phyloP scores from a whole-genome alignment of 2,329 filamentous ascomycete genomes.

The Fusarium heterosporum region DNA sequence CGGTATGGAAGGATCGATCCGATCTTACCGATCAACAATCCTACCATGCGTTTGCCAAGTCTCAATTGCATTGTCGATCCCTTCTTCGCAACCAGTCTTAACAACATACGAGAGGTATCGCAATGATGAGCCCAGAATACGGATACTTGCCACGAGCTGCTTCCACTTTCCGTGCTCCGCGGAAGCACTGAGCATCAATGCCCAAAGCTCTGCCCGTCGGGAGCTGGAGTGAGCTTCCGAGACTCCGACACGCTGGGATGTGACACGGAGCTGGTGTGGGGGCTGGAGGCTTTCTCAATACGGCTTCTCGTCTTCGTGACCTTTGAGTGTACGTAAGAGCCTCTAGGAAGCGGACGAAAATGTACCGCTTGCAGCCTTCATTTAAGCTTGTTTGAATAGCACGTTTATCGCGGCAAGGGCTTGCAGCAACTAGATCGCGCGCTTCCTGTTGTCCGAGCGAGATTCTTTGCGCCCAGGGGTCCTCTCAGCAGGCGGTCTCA shows the following conservation, averaged over 20 bases:
- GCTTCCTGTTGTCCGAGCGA: background rate
- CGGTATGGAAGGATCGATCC: slow-evolving; percentile 3
- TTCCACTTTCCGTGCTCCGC: no score
- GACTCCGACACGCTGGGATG: background rate
- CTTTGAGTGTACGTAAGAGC: background rate
- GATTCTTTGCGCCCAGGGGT: background rate
- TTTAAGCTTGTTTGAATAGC: slow-evolving; percentile 39
- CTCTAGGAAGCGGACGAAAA: slow-evolving; percentile 4
- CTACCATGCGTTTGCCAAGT: slow-evolving; percentile 14
- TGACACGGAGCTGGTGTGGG: background rate
- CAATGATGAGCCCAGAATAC: background rate
- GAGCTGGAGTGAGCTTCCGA: background rate
- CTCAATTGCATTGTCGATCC: slow-evolving; percentile 13
- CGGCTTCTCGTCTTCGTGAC: background rate
- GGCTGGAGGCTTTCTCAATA: background rate
- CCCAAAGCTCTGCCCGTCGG: background rate
- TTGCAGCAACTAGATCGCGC: slow-evolving; percentile 20
- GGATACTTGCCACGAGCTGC: background rate
- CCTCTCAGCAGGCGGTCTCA: background rate
- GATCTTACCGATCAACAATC: slow-evolving; percentile 26
- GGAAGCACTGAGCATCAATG: background rate
- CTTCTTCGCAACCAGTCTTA: slow-evolving; percentile 3
- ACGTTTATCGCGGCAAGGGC: slow-evolving; percentile 1
- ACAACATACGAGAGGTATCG: background rate
- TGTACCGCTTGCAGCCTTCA: slow-evolving; percentile 7